Conservation (phyloP, 1,284 basidiomycete genomes). For the Austropuccinia psidii region DNA sequence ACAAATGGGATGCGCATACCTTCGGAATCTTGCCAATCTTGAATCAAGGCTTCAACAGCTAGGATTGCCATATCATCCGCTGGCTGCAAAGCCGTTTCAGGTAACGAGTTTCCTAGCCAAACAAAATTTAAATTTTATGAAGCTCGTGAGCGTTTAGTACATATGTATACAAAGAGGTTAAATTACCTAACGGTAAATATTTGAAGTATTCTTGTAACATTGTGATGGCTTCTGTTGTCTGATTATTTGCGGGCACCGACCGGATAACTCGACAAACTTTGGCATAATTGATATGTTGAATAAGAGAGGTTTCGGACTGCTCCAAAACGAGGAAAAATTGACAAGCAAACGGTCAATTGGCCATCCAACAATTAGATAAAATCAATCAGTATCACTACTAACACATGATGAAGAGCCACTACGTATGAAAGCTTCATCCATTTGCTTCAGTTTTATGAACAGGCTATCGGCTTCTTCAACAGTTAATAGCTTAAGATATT, state of each 20-base stretch:
- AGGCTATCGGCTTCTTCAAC: slow-evolving; percentile 45
- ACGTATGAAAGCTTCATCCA: too few species aligned
- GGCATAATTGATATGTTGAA: slow-evolving; percentile 22
- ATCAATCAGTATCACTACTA: not conserved
- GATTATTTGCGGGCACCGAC: not conserved
- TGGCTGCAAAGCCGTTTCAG: slow-evolving; percentile 71
- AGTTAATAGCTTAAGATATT: slow-evolving; percentile 54
- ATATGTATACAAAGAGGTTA: not conserved
- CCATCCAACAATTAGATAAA: not conserved
- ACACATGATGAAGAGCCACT: not conserved
- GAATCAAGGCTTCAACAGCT: slow-evolving; percentile 61
- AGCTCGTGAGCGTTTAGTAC: not conserved
- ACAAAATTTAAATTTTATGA: not conserved
- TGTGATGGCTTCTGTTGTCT: not conserved
- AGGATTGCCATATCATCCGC: slow-evolving; percentile 75
- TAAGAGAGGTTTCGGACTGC: slow-evolving; percentile 7
- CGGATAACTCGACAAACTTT: slow-evolving; percentile 6
- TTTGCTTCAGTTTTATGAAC: not conserved
- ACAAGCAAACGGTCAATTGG: not conserved
- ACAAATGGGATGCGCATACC: slow-evolving; percentile 34
- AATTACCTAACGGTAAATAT: slow-evolving; percentile 27
- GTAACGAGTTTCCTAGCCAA: slow-evolving; percentile 53
- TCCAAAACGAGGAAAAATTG: too few species aligned
- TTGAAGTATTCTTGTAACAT: slow-evolving; percentile 11
- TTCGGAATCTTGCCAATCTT: slow-evolving; percentile 53